Conservation (phyloP, 768 basidiomycete genomes). For the Termitomyces sp. region DNA sequence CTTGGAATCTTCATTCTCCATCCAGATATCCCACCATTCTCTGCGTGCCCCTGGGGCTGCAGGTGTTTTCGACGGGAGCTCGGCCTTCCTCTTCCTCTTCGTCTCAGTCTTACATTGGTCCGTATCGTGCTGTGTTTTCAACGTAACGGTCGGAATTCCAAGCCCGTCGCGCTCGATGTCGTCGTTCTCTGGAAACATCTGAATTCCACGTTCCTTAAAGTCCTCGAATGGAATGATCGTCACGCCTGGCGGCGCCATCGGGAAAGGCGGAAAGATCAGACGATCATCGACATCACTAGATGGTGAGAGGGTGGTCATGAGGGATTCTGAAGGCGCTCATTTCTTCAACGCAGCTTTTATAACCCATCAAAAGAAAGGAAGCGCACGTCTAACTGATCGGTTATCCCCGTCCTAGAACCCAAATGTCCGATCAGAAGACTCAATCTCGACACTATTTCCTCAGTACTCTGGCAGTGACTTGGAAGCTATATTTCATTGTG, state of each 20-base stretch:
- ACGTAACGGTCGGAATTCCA: slow-evolving; percentile 62
- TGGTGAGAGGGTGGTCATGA: background rate
- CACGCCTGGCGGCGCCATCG: slow-evolving; percentile 34
- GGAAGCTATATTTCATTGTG: too few species aligned
- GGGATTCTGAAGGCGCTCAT: slow-evolving; percentile 1
- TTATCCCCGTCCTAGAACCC: slow-evolving; percentile 16
- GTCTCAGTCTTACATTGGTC: slow-evolving; percentile 57
- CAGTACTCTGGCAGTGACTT: too few species aligned
- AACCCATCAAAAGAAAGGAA: background rate
- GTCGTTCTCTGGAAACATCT: slow-evolving; percentile 38
- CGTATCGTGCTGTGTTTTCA: slow-evolving; percentile 47
- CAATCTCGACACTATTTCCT: too few species aligned
- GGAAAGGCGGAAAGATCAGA: slow-evolving; percentile 48
- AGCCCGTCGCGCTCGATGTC: slow-evolving; percentile 62
- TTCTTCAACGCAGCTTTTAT: slow-evolving; percentile 1
- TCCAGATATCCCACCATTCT: slow-evolving; percentile 75
- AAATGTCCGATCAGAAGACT: background rate
- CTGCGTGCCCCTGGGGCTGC: slow-evolving; percentile 14
- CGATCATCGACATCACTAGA: slow-evolving; percentile 8
- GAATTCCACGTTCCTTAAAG: slow-evolving; percentile 37
- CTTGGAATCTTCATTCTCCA: slow-evolving; percentile 50
- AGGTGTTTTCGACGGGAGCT: slow-evolving; percentile 7
- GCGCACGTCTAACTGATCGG: slow-evolving; percentile 14
- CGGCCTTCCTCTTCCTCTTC: slow-evolving; percentile 45
- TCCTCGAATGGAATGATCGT: slow-evolving; percentile 38